phyloP scores from a whole-genome alignment of 176 grass and related monocot species.

The Juncus inflexus region DNA sequence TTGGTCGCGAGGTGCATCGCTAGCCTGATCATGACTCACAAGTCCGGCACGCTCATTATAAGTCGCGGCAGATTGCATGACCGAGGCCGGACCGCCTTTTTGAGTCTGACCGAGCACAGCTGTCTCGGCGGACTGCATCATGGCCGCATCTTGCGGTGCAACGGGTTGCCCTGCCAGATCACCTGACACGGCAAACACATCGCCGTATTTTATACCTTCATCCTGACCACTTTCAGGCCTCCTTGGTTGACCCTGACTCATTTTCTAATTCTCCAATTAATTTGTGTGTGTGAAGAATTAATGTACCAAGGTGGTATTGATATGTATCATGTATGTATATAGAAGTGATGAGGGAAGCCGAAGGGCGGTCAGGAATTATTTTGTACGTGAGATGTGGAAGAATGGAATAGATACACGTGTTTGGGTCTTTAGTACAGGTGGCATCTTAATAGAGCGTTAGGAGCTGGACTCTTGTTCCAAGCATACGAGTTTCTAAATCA shows the following conservation, averaged over 20 bases:
- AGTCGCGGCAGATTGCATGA: constrained; percentile 56
- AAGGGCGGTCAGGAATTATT: no score
- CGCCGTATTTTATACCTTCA: constrained; percentile 41
- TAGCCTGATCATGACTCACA: constrained; percentile 50
- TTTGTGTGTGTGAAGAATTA: no score
- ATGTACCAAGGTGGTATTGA: no score
- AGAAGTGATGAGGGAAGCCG: no score
- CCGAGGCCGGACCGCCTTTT: constrained; percentile 46
- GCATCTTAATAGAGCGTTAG: no score
- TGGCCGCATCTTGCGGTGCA: constrained; percentile 54
- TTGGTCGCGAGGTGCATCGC: constrained; percentile 26
- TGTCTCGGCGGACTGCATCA: constrained; percentile 64
- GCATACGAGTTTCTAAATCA: no score
- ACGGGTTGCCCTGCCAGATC: constrained; percentile 39
- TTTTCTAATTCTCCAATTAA: neutral
- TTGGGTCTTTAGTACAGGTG: no score
- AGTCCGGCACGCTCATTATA: constrained; percentile 49
- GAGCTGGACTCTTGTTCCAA: no score
- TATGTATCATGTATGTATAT: no score
- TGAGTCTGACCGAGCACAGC: constrained; percentile 37
- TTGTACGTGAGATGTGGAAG: no score
- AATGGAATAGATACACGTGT: no score
- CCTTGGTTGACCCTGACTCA: constrained; percentile 68
- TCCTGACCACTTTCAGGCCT: constrained; percentile 20
- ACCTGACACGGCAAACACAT: constrained; percentile 52